Evolutionary conservation across 2,329 filamentous ascomycete species (phyloP).

Genomic region (Penicillium sclerotigenum): DNA sequence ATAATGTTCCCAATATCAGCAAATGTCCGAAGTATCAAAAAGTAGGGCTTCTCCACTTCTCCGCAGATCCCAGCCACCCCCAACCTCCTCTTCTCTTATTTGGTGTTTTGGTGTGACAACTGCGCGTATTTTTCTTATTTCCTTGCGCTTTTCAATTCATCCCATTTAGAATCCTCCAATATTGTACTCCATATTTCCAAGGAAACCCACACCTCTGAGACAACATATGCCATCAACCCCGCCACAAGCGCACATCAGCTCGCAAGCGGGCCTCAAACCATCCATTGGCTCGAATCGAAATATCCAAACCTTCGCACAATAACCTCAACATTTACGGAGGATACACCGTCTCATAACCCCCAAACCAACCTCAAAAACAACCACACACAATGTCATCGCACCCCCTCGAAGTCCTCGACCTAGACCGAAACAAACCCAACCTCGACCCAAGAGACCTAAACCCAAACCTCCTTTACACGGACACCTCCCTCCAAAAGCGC

Average conservation of each 20-base stretch:
- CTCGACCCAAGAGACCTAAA: neutral
- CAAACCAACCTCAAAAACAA: too few relatives aligned
- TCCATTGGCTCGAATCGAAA: neutral
- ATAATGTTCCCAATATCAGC: neutral
- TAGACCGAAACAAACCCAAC: neutral
- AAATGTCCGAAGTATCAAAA: neutral
- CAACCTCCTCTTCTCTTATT: slow-evolving; percentile 1
- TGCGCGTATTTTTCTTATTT: neutral
- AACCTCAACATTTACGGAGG: neutral
- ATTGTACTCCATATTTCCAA: neutral
- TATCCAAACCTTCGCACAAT: neutral
- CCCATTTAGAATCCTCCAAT: neutral
- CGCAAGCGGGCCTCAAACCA: neutral
- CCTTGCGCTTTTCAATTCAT: neutral
- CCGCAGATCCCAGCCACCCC: slow-evolving; percentile 8
- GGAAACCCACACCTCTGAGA: neutral
- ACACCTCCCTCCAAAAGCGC: slow-evolving; percentile 19
- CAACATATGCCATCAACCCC: neutral
- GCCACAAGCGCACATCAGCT: neutral
- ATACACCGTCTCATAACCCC: neutral
- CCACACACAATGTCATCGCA: neutral
- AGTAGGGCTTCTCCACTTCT: slow-evolving; percentile 4
- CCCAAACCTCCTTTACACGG: slow-evolving; percentile 7
- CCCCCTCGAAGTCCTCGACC: neutral
- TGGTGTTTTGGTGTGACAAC: neutral